phyloP scores from a whole-genome alignment of 2,329 filamentous ascomycete genomes.

The Trichoderma guizhouense region DNA sequence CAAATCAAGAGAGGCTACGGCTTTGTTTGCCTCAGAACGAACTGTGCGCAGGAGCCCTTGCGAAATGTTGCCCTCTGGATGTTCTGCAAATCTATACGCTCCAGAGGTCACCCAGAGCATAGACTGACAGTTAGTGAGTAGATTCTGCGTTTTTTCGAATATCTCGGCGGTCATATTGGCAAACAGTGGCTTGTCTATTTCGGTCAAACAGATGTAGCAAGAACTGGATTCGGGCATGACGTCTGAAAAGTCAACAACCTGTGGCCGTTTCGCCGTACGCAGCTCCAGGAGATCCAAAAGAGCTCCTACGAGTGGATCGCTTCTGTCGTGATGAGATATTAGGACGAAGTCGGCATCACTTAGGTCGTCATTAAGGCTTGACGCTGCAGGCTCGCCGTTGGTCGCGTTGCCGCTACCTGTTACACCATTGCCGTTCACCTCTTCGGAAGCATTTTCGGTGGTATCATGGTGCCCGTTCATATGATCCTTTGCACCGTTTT shows the following conservation, averaged over 20 bases:
- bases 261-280: conserved; percentile 22
- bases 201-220: conserved; percentile 40
- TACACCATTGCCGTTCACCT: not conserved
- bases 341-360: conserved; percentile 23
- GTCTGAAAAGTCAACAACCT: conserved; percentile 22
- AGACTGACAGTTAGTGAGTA: conserved; percentile 35
- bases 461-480: not conserved
- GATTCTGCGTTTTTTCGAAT: conserved; percentile 37
- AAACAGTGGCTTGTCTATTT: conserved; percentile 44
- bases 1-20: conserved; percentile 45
- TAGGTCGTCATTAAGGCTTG: not conserved
- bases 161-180: conserved; percentile 36
- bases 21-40: conserved; percentile 45
- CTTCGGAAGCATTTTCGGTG: not conserved
- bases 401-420: not conserved
- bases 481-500: not conserved
- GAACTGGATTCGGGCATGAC: conserved; percentile 19
- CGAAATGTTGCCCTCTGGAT: conserved; percentile 43
- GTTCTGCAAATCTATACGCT: conserved; percentile 35
- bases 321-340: conserved; percentile 24
- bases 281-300: conserved; percentile 25
- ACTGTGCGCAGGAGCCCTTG: conserved; percentile 44
- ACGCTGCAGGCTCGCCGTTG: not conserved
- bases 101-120: conserved; percentile 41
- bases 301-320: conserved; percentile 22